These are phyloP conservation scores for Tylopilus vinaceipallidus DNA, from an alignment of 768 basidiomycete species.

Conservation along the genomic window DNA sequence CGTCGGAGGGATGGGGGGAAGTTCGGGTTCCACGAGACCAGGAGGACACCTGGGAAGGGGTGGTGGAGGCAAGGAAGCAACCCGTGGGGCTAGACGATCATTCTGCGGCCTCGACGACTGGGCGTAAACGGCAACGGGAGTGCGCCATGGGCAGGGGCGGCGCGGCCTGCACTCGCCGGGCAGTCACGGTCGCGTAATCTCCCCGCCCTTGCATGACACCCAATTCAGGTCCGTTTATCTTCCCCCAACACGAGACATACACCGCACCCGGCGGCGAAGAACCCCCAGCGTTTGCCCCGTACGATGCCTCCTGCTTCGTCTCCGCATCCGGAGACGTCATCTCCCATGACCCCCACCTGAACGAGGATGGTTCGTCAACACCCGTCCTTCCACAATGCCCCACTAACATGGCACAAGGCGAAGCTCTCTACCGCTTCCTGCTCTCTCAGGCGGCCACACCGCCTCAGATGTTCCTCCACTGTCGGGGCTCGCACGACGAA, in stretches of 20 bases:
- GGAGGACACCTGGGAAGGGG: not conserved
- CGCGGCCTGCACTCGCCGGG: conserved; percentile 10
- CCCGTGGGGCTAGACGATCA: conserved; percentile 23
- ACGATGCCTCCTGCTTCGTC: conserved; percentile 60
- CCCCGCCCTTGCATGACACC: too few relatives aligned
- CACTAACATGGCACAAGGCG: conserved; percentile 41
- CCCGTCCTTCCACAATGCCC: not conserved
- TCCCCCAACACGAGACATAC: conserved; percentile 16
- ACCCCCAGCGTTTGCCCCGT: conserved; percentile 62
- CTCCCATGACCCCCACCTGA: conserved; percentile 70
- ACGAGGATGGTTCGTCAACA: conserved; percentile 51
- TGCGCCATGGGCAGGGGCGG: too few relatives aligned
- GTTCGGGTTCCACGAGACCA: not conserved
- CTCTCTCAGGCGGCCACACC: conserved; percentile 49
- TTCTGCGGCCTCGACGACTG: conserved; percentile 15
- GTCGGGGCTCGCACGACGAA: conserved; percentile 57
- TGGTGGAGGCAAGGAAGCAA: conserved; percentile 5
- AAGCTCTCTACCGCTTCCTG: conserved; percentile 73
- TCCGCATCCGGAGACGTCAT: conserved; percentile 49
- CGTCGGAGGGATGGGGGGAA: conserved; percentile 11
- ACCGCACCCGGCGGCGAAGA: conserved; percentile 38
- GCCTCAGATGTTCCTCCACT: conserved; percentile 47
- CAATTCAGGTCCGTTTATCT: too few relatives aligned
- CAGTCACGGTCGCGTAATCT: too few relatives aligned
- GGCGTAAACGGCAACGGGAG: conserved; percentile 19